Conservation (phyloP, 176 grass and related monocot genomes). For the Rhipidocladum racemiflorum region DNA sequence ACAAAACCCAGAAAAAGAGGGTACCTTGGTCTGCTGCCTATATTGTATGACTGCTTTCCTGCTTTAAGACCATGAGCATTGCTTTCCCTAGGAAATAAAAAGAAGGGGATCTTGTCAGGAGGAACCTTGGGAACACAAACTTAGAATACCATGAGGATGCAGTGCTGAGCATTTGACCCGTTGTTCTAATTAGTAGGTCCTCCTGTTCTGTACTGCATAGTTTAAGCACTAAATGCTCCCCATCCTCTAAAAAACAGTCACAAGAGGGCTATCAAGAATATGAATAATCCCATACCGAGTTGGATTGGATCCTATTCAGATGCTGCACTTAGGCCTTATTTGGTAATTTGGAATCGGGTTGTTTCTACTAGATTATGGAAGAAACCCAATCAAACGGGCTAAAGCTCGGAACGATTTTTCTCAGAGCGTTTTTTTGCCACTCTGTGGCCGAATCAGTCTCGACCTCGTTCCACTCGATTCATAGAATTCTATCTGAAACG, state of each 20-base stretch:
- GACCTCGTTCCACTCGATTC: no score
- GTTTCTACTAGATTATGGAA: no score
- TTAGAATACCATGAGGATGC: slow-evolving; percentile 20
- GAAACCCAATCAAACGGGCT: no score
- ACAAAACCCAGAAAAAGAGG: not conserved
- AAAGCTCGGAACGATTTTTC: no score
- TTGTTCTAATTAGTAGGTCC: slow-evolving; percentile 9
- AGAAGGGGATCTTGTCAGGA: slow-evolving; percentile 41
- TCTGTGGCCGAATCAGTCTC: no score
- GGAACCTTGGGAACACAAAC: slow-evolving; percentile 59
- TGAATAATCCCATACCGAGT: not conserved
- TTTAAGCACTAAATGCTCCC: not conserved
- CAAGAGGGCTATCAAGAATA: not conserved
- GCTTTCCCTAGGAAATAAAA: slow-evolving; percentile 47
- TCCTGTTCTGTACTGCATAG: not conserved
- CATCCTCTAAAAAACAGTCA: not conserved
- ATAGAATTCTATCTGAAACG: no score
- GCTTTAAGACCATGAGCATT: slow-evolving; percentile 53
- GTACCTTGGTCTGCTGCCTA: slow-evolving; percentile 28
- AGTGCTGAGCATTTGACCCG: slow-evolving; percentile 14
- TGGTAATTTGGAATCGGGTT: no score
- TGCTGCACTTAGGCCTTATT: not conserved
- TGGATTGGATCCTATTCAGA: not conserved
- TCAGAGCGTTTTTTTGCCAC: no score
- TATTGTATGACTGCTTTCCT: slow-evolving; percentile 66